Conservation (phyloP, 345 rosid species). For the Tarenaya hassleriana region DNA sequence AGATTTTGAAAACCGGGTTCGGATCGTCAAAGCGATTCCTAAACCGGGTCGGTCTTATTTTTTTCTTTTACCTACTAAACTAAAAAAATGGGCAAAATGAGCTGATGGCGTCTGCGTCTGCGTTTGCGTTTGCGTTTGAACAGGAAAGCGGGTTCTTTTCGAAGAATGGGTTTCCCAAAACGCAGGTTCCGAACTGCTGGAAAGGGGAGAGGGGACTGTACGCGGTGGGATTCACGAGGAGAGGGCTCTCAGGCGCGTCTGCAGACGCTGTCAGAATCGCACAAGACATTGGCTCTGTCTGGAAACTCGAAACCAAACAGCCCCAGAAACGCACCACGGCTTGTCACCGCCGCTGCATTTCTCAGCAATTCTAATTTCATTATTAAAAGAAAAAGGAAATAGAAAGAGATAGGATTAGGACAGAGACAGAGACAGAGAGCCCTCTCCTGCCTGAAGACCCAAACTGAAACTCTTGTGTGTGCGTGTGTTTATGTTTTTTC, state of each 20-base stretch:
- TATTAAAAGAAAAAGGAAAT: background rate
- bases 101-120: conserved; percentile 18
- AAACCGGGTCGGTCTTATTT: conserved; percentile 9
- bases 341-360: conserved; percentile 70
- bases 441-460: conserved; percentile 57
- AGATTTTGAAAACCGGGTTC: background rate
- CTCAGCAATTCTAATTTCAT: conserved; percentile 32
- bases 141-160: conserved; percentile 77
- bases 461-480: conserved; percentile 1
- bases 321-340: conserved; percentile 45
- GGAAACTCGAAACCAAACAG: conserved; percentile 72
- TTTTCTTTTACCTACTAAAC: background rate
- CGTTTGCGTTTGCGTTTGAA: conserved; percentile 2
- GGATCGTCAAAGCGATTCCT: background rate
- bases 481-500: too few species aligned
- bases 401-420: background rate
- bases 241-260: conserved; percentile 84
- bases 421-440: conserved; percentile 3
- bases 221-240: conserved; percentile 90
- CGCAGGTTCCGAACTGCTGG: conserved; percentile 71
- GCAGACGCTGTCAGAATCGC: conserved; percentile 75
- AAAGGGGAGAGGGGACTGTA: conserved; percentile 76
- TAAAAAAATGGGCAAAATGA: conserved; percentile 4
- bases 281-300: conserved; percentile 61
- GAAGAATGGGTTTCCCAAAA: conserved; percentile 60